These are phyloP conservation scores for Calocybe gangraenosa DNA, from an alignment of 768 basidiomycete genomes.

Conservation along the genomic window DNA sequence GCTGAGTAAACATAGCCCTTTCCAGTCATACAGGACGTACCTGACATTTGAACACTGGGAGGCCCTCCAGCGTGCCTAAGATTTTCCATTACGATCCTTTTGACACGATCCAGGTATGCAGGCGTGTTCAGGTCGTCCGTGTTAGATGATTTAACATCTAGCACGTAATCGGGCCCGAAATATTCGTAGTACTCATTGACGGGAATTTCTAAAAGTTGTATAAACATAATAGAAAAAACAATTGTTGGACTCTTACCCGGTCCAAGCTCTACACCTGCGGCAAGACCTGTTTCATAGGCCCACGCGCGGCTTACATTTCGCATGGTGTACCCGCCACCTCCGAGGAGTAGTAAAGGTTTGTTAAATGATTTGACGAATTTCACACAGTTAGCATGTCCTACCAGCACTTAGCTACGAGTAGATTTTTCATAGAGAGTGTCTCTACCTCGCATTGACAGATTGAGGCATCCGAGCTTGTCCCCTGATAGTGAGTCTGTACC, in stretches of 20 bases:
- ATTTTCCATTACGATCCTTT: conserved; percentile 88
- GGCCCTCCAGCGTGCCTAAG: conserved; percentile 82
- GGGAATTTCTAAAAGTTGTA: conserved; percentile 64
- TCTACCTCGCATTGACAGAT: conserved; percentile 90
- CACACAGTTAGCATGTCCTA: conserved; percentile 96
- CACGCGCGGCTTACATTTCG: conserved; percentile 94
- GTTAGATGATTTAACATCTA: conserved; percentile 93
- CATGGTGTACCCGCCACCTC: conserved; percentile 98
- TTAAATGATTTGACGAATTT: conserved; percentile 96
- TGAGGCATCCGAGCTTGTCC: conserved; percentile 93
- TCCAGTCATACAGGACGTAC: conserved; percentile 34
- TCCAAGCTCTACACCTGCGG: conserved; percentile 93
- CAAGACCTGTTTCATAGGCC: conserved; percentile 97
- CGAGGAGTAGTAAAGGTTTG: conserved; percentile 88
- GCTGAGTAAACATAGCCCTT: background rate
- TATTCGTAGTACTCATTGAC: conserved; percentile 99
- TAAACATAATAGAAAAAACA: background rate
- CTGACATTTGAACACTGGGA: conserved; percentile 88
- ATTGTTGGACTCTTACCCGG: conserved; percentile 47
- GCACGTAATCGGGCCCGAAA: conserved; percentile 95
- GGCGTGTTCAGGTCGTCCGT: conserved; percentile 93
- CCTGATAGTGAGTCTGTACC: conserved; percentile 96
- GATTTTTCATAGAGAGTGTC: background rate
- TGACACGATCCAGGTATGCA: conserved; percentile 91
- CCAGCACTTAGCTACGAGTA: background rate